Percentiles rank a stretch among this genome's conserved stretches.
Evolutionary conservation across 163 green algal species (phyloP).

Genomic region (Volvox carteri): DNA sequence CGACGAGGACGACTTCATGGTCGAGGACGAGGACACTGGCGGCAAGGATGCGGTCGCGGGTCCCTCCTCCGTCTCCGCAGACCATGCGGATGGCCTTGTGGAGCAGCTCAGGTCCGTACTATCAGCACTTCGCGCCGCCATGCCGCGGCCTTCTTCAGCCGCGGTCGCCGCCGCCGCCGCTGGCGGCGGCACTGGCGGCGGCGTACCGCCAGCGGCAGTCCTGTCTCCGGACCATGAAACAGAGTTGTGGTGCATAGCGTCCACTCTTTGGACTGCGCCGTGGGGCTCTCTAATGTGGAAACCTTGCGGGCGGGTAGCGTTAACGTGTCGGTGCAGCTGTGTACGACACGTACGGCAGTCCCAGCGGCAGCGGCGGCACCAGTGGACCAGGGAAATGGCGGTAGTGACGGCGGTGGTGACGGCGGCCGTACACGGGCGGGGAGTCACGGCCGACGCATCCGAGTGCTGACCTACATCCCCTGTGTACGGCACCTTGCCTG

Average conservation of each 20-base stretch:
- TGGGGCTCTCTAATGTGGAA: slow-evolving; percentile 36
- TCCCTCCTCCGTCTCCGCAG: neutral
- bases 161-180: neutral
- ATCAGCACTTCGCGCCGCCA: neutral
- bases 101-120: neutral
- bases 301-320: neutral
- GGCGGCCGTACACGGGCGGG: neutral
- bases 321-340: neutral
- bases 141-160: neutral
- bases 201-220: no score
- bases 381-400: neutral
- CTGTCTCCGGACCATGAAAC: neutral
- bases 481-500: slow-evolving; percentile 15
- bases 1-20: neutral
- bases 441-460: neutral
- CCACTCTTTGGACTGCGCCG: slow-evolving; percentile 13
- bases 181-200: neutral
- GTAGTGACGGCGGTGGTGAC: neutral
- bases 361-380: neutral
- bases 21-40: neutral
- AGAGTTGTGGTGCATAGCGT: slow-evolving; percentile 1
- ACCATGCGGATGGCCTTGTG: neutral
- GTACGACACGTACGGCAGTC: neutral
- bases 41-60: neutral
- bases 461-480: slow-evolving; percentile 44